A percentile compares a stretch with the other conserved stretches of the same genome.
phyloP scores from a whole-genome alignment of 108 stramenopile species.

The Skeletonema potamos region DNA sequence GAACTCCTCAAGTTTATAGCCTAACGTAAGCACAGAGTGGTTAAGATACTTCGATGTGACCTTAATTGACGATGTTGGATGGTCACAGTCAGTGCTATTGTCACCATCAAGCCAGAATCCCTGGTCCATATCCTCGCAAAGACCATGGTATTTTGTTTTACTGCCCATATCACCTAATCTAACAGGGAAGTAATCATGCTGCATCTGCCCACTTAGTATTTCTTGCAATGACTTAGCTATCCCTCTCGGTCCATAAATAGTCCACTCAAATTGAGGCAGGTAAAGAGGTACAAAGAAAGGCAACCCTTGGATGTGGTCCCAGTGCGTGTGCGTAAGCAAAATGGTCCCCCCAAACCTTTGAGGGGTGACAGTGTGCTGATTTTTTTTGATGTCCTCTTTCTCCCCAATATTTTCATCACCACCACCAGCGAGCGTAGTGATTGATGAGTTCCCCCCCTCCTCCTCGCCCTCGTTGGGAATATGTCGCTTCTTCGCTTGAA shows the following conservation, averaged over 20 bases:
- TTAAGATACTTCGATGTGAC: conserved; percentile 47
- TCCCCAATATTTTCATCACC: neutral
- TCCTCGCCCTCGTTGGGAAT: neutral
- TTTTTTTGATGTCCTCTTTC: neutral
- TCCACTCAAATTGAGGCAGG: conserved; percentile 38
- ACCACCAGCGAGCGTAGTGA: neutral
- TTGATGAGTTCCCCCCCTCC: neutral
- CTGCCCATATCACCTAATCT: conserved; percentile 28
- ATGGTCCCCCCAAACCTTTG: conserved; percentile 26
- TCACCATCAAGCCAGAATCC: conserved; percentile 29
- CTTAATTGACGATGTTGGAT: conserved; percentile 13
- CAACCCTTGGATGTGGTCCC: conserved; percentile 42
- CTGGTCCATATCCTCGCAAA: conserved; percentile 23
- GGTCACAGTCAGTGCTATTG: neutral
- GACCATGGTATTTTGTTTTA: conserved; percentile 24
- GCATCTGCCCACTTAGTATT: conserved; percentile 39
- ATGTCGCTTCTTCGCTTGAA: conserved; percentile 10
- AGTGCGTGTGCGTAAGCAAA: conserved; percentile 43
- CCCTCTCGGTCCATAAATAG: conserved; percentile 41
- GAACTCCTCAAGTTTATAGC: conserved; percentile 40
- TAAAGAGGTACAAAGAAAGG: conserved; percentile 40
- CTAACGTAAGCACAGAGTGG: conserved; percentile 35
- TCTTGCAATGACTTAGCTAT: conserved; percentile 29
- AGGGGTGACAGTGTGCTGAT: neutral
- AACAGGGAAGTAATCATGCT: conserved; percentile 44